These are phyloP conservation scores for Penicillium diatomitis DNA, from an alignment of 495 filamentous ascomycete genomes.

Conservation along the genomic window DNA sequence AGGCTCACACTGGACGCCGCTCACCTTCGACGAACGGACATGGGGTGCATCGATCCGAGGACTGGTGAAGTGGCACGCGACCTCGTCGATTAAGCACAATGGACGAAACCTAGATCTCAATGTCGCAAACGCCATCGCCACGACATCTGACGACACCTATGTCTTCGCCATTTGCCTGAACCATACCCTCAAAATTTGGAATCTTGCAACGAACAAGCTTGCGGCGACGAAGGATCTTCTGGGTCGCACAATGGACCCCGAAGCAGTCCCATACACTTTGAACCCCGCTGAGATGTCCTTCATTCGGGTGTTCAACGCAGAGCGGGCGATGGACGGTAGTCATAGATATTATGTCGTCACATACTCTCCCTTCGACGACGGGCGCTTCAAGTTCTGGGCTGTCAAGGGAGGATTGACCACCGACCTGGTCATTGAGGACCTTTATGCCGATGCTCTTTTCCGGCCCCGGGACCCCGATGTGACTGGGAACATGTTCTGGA, in stretches of 20 bases:
- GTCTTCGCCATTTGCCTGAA: conserved; percentile 81
- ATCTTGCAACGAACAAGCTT: conserved; percentile 61
- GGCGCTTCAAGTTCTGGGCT: conserved; percentile 94
- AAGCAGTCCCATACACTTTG: conserved; percentile 59
- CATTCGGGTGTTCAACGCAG: conserved; percentile 58
- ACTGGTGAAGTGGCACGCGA: conserved; percentile 59
- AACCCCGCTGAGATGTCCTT: conserved; percentile 65
- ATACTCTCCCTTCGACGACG: conserved; percentile 76
- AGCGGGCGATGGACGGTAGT: conserved; percentile 41
- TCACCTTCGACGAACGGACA: conserved; percentile 66
- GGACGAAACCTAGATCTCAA: conserved; percentile 58
- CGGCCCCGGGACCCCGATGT: conserved; percentile 58
- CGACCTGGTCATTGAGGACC: conserved; percentile 56
- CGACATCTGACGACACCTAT: conserved; percentile 56
- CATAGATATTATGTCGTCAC: conserved; percentile 69
- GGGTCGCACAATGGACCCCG: conserved; percentile 42
- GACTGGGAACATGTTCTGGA: conserved; percentile 75
- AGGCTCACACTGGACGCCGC: conserved; percentile 58
- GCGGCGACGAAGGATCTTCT: conserved; percentile 66
- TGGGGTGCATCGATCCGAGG: conserved; percentile 68
- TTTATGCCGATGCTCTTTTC: conserved; percentile 52
- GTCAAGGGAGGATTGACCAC: conserved; percentile 54
- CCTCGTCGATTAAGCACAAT: conserved; percentile 54
- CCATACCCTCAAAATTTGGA: conserved; percentile 82
- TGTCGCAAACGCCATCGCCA: conserved; percentile 52